phyloP scores from a whole-genome alignment of 2,329 filamentous ascomycete species.

The Fusarium gaditjirri region DNA sequence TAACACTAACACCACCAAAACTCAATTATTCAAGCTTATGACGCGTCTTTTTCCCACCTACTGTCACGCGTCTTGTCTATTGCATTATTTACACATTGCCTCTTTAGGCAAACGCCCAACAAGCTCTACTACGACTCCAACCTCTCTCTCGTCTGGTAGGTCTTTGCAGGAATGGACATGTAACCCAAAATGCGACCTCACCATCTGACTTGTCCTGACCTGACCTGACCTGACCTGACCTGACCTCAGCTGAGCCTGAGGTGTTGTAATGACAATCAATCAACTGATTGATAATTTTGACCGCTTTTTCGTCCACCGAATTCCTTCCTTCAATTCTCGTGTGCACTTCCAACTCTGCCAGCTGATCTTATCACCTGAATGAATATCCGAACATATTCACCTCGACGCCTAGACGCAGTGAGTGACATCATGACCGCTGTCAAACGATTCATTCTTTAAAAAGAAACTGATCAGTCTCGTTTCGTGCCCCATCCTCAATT shows the following conservation, averaged over 20 bases:
- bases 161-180: constrained; percentile 23
- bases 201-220: neutral
- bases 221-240: neutral
- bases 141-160: neutral
- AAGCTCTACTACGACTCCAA: constrained; percentile 2
- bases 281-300: constrained; percentile 8
- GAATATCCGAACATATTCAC: neutral
- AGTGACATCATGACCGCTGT: constrained; percentile 33
- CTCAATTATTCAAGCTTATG: constrained; percentile 8
- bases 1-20: constrained; percentile 1
- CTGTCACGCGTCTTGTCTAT: constrained; percentile 15
- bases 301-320: constrained; percentile 18
- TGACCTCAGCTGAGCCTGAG: neutral
- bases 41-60: constrained; percentile 17
- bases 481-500: constrained; percentile 30
- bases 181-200: constrained; percentile 32
- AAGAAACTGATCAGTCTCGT: constrained; percentile 21
- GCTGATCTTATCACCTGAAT: constrained; percentile 5
- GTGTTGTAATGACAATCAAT: neutral
- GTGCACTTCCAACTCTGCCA: neutral
- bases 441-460: constrained; percentile 17
- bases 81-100: constrained; percentile 35
- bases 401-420: neutral
- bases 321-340: neutral
- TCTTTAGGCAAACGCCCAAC: constrained; percentile 26